Conservation (phyloP, 257 asterid genomes). For the Jaltomata sinuosa region DNA sequence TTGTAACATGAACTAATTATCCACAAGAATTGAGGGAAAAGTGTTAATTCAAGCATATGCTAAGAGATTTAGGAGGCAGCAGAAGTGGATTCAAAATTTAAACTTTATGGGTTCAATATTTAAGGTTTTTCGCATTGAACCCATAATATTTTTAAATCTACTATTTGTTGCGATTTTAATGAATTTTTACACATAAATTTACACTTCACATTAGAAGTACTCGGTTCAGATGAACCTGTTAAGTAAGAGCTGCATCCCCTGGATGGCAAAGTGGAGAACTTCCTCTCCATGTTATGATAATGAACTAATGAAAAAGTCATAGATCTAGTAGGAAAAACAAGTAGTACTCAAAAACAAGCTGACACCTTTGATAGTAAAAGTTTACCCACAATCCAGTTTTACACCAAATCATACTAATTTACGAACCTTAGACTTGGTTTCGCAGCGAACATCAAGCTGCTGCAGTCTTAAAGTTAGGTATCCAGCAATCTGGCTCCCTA, state of each 20-base stretch:
- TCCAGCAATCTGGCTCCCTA: constrained; percentile 29
- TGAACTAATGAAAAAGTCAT: background rate
- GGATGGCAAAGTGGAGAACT: background rate
- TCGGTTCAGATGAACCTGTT: background rate
- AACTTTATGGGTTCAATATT: background rate
- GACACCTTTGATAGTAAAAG: background rate
- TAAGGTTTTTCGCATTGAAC: background rate
- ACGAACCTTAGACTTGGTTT: constrained; percentile 35
- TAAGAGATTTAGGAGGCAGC: background rate
- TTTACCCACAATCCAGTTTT: background rate
- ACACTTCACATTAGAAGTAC: background rate
- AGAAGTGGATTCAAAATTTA: no score
- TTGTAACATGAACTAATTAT: background rate
- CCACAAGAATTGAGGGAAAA: background rate
- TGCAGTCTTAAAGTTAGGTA: constrained; percentile 28
- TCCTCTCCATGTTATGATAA: background rate
- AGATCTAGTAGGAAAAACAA: background rate
- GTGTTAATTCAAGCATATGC: background rate
- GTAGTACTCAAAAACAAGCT: background rate
- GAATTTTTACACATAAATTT: background rate
- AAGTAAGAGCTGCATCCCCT: background rate
- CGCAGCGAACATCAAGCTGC: constrained; percentile 38
- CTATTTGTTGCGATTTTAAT: background rate
- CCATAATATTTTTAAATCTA: background rate
- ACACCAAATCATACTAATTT: background rate